Conservation (phyloP, 1,284 basidiomycete genomes). For the Malassezia caprae region DNA sequence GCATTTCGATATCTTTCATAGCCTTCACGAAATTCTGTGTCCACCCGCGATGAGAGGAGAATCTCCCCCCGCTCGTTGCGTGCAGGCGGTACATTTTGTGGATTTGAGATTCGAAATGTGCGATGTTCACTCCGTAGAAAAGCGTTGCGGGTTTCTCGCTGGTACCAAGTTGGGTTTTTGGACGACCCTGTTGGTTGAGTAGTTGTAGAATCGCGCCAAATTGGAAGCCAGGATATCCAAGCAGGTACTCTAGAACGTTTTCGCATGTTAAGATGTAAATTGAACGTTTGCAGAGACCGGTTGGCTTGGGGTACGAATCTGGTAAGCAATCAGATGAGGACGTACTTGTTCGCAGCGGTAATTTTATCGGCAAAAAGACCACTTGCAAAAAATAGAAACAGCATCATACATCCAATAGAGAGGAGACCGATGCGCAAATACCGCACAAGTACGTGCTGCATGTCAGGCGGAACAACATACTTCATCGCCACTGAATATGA, state of each 20-base stretch:
- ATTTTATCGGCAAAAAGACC: conserved; percentile 96
- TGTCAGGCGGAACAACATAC: background rate
- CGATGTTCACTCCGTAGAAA: background rate
- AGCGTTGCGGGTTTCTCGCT: background rate
- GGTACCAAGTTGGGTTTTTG: background rate
- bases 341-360: conserved; percentile 80
- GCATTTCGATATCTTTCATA: conserved; percentile 83
- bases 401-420: conserved; percentile 57
- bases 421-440: conserved; percentile 33
- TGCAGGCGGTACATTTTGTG: conserved; percentile 55
- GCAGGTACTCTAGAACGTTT: conserved; percentile 42
- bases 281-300: conserved; percentile 75
- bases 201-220: background rate
- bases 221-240: background rate
- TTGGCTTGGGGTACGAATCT: conserved; percentile 90
- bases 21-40: conserved; percentile 69
- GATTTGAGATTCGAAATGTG: background rate
- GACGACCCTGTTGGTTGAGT: background rate
- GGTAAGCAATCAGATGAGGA: background rate
- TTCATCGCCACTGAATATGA: background rate
- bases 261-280: conserved; percentile 92
- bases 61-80: conserved; percentile 86
- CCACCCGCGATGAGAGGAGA: conserved; percentile 83
- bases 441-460: conserved; percentile 21
- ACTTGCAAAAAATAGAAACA: conserved; percentile 88